These are phyloP conservation scores for Avena insularis DNA, from an alignment of 176 grass and related monocot species.

Conservation along the genomic window DNA sequence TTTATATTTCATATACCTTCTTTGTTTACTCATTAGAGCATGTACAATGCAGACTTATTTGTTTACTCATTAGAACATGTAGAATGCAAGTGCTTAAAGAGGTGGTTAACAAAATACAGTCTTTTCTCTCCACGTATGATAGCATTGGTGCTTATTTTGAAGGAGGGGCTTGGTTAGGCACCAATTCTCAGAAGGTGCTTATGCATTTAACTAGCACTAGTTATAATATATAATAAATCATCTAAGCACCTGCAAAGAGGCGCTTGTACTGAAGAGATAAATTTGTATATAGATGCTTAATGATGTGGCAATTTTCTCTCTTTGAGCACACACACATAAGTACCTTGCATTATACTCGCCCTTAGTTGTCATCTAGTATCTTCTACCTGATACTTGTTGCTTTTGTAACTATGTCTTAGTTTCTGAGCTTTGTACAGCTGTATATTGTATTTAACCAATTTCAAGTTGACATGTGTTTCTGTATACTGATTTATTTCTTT, in stretches of 20 bases:
- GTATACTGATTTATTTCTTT: conserved; percentile 23
- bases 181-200: not conserved
- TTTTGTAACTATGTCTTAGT: conserved; percentile 19
- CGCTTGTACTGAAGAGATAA: not conserved
- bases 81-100: not conserved
- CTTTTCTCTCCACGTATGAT: not conserved
- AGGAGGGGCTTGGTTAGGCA: not conserved
- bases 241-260: not conserved
- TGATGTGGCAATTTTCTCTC: not conserved
- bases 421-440: not conserved
- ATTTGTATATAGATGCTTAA: not conserved
- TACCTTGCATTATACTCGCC: not conserved
- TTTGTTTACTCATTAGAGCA: conserved; percentile 24
- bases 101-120: not conserved
- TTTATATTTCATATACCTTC: not conserved
- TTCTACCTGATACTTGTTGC: not conserved
- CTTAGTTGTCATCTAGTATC: not conserved
- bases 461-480: conserved; percentile 12
- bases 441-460: conserved; percentile 16
- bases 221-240: not conserved
- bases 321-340: not conserved
- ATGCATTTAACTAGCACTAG: not conserved
- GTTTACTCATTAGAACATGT: not conserved
- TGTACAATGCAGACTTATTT: not conserved
- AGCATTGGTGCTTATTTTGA: not conserved